These are phyloP conservation scores for Pyrenophora teres DNA, from an alignment of 2,329 filamentous ascomycete species.

Conservation along the genomic window DNA sequence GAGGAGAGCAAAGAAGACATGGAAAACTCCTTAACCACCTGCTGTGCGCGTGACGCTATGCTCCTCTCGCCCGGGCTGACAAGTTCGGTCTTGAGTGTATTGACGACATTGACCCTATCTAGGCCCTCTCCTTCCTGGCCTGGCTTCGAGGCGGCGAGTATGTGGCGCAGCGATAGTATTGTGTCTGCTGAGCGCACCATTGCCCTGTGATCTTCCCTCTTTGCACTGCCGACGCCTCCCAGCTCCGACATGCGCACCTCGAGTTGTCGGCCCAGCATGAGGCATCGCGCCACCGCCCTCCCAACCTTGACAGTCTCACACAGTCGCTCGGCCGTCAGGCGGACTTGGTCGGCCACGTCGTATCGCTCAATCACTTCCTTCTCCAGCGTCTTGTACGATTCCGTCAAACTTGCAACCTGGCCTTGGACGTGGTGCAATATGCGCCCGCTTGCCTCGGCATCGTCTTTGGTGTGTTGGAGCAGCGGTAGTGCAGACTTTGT, in stretches of 20 bases:
- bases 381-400: slow-evolving; percentile 83
- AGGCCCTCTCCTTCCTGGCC: slow-evolving; percentile 79
- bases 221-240: slow-evolving; percentile 52
- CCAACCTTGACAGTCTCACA: slow-evolving; percentile 80
- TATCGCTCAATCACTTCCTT: slow-evolving; percentile 85
- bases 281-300: slow-evolving; percentile 74
- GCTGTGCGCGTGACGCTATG: slow-evolving; percentile 74
- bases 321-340: slow-evolving; percentile 74
- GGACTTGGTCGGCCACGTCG: slow-evolving; percentile 82
- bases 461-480: slow-evolving; percentile 74
- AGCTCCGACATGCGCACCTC: slow-evolving; percentile 83
- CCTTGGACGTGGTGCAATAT: slow-evolving; percentile 78
- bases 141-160: slow-evolving; percentile 68
- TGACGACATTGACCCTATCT: slow-evolving; percentile 73
- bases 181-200: slow-evolving; percentile 83
- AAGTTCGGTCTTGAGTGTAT: slow-evolving; percentile 70
- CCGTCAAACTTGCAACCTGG: slow-evolving; percentile 78
- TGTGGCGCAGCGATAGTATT: slow-evolving; percentile 73
- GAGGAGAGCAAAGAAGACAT: slow-evolving; percentile 61
- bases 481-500: slow-evolving; percentile 81
- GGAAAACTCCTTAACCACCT: slow-evolving; percentile 82
- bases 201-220: slow-evolving; percentile 74
- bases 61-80: slow-evolving; percentile 73
- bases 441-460: slow-evolving; percentile 71
- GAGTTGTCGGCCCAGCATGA: slow-evolving; percentile 82